Evolutionary conservation across 805 yeast genomes (phyloP).

Genomic region (Lipomyces spencermartinsiae): DNA sequence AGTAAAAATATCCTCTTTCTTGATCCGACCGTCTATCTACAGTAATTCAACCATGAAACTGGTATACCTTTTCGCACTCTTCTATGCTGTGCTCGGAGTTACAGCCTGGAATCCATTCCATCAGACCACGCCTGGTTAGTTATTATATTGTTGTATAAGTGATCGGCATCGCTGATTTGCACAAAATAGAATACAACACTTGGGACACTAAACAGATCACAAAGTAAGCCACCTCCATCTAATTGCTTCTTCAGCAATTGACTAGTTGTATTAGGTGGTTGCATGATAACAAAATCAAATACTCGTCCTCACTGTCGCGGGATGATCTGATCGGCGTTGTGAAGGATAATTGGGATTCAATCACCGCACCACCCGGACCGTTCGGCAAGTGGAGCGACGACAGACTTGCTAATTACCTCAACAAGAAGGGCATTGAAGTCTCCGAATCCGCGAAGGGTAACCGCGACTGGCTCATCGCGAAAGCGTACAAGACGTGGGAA

Average conservation of each 20-base stretch:
- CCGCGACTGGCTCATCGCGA: conserved; percentile 33
- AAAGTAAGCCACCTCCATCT: conserved; percentile 4
- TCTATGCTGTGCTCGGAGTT: conserved; percentile 4
- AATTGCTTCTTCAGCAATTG: background rate
- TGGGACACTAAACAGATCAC: conserved; percentile 46
- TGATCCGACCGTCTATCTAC: background rate
- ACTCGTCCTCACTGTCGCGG: conserved; percentile 14
- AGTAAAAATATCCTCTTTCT: background rate
- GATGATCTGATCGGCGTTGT: conserved; percentile 36
- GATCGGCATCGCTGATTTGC: background rate
- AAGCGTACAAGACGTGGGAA: conserved; percentile 22
- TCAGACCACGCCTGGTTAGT: conserved; percentile 22
- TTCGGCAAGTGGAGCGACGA: conserved; percentile 32
- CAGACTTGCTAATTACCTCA: conserved; percentile 19
- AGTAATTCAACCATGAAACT: conserved; percentile 4
- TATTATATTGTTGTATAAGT: background rate
- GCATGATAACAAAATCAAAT: conserved; percentile 24
- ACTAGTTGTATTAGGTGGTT: conserved; percentile 21
- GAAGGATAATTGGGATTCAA: conserved; percentile 33
- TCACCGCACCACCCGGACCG: conserved; percentile 20
- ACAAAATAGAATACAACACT: conserved; percentile 36
- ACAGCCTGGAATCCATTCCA: conserved; percentile 11
- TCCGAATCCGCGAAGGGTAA: conserved; percentile 17
- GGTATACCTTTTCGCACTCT: conserved; percentile 8
- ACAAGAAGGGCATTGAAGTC: conserved; percentile 24